Evolutionary conservation across 345 rosid genomes (phyloP).

Genomic region (Populus ilicifolia): DNA sequence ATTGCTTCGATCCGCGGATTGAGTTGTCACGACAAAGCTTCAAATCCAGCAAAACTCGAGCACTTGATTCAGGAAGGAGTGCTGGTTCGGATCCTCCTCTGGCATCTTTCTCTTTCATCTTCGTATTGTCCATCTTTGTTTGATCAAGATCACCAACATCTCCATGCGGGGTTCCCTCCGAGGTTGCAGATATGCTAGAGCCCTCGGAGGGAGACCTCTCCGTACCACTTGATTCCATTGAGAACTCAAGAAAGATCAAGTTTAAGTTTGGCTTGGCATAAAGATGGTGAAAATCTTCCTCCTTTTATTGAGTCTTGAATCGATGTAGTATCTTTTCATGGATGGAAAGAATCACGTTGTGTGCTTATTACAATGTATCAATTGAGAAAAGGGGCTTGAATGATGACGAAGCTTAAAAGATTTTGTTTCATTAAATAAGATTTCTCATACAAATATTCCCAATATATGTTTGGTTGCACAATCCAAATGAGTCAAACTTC

Average conservation of each 20-base stretch:
- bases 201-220: slow-evolving; percentile 28
- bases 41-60: slow-evolving; percentile 14
- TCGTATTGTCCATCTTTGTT: background rate
- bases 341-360: slow-evolving; percentile 29
- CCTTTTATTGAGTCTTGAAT: slow-evolving; percentile 17
- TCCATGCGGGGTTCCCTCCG: slow-evolving; percentile 7
- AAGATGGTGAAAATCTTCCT: background rate
- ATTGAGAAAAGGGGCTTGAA: slow-evolving; percentile 4
- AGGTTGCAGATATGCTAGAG: slow-evolving; percentile 37
- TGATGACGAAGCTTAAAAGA: slow-evolving; percentile 7
- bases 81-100: background rate
- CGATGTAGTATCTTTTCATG: slow-evolving; percentile 19
- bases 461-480: background rate
- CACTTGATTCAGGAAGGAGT: background rate
- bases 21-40: slow-evolving; percentile 21
- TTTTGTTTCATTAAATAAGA: slow-evolving; percentile 1
- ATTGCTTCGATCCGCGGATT: slow-evolving; percentile 22
- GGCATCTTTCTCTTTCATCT: slow-evolving; percentile 12
- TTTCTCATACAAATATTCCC: background rate
- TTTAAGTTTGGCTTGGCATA: background rate
- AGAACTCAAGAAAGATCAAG: background rate
- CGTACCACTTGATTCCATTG: slow-evolving; percentile 23
- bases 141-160: background rate
- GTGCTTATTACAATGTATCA: slow-evolving; percentile 9
- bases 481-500: background rate